These are phyloP conservation scores for Sicyos baderoa DNA, from an alignment of 306 rosid genomes.

Conservation along the genomic window DNA sequence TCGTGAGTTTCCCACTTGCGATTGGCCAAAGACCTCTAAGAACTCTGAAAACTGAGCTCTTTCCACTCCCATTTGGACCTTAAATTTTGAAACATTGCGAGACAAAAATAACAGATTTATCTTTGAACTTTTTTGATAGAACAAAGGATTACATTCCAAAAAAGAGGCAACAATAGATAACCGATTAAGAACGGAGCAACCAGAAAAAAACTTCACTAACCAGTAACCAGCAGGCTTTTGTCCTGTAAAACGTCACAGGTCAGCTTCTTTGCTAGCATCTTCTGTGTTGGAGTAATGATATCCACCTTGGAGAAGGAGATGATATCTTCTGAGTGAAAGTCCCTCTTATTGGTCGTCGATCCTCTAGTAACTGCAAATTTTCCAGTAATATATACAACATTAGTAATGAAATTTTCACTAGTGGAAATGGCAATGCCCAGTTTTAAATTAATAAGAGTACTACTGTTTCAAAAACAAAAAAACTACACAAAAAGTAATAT, in stretches of 20 bases:
- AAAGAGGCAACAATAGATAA: too few relatives aligned
- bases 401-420: too few relatives aligned
- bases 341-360: slow-evolving; percentile 31
- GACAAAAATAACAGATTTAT: slow-evolving; percentile 9
- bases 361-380: slow-evolving; percentile 29
- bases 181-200: slow-evolving; percentile 2
- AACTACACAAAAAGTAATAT: not conserved
- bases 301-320: slow-evolving; percentile 78
- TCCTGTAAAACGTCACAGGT: slow-evolving; percentile 63
- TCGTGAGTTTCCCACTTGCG: slow-evolving; percentile 57
- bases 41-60: slow-evolving; percentile 93
- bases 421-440: too few relatives aligned
- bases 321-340: slow-evolving; percentile 40
- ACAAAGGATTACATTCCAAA: too few relatives aligned
- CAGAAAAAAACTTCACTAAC: slow-evolving; percentile 35
- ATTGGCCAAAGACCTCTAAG: slow-evolving; percentile 95
- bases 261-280: slow-evolving; percentile 81
- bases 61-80: slow-evolving; percentile 99
- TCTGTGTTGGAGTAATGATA: slow-evolving; percentile 78
- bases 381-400: slow-evolving; percentile 26
- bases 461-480: too few relatives aligned
- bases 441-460: not conserved
- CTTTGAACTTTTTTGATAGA: too few relatives aligned
- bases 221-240: slow-evolving; percentile 86
- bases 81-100: slow-evolving; percentile 15